These are phyloP conservation scores for Zoysia matrella DNA, from an alignment of 202 grass and related monocot species.

Conservation along the genomic window DNA sequence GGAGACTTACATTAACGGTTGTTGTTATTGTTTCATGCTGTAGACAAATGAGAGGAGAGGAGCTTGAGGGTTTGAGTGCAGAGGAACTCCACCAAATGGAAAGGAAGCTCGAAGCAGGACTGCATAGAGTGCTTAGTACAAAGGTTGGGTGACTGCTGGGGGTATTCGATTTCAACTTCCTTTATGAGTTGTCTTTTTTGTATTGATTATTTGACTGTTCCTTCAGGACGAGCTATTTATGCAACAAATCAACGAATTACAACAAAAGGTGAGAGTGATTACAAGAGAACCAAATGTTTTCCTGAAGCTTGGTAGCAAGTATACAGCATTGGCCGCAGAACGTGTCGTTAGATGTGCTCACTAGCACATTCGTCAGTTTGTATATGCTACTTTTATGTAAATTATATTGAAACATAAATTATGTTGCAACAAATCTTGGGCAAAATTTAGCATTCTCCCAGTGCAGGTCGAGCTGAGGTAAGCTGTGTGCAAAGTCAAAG, in stretches of 20 bases:
- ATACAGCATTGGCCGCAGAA: background rate
- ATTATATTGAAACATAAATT: background rate
- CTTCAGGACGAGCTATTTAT: slow-evolving; percentile 68
- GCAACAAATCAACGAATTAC: slow-evolving; percentile 70
- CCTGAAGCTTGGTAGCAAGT: background rate
- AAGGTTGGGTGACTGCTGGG: slow-evolving; percentile 56
- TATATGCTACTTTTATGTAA: background rate
- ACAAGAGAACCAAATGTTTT: slow-evolving; percentile 1
- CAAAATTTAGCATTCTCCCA: background rate
- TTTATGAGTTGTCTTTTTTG: background rate
- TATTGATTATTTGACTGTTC: background rate
- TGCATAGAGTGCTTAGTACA: slow-evolving; percentile 71
- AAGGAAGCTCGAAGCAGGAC: slow-evolving; percentile 79
- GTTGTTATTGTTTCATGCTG: slow-evolving; percentile 24
- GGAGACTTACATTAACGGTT: background rate
- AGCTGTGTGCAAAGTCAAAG: background rate
- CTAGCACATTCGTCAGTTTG: background rate
- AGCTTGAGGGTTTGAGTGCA: slow-evolving; percentile 44
- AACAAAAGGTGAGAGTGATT: slow-evolving; percentile 60
- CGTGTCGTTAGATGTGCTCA: background rate
- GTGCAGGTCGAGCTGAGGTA: background rate
- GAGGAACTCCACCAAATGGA: slow-evolving; percentile 84
- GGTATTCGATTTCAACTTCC: slow-evolving; percentile 15
- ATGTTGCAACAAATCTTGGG: background rate
- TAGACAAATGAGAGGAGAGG: slow-evolving; percentile 65